Base-by-base conservation (phyloP, 352 stramenopile genomes). In the Pythium graminicola region DNA sequence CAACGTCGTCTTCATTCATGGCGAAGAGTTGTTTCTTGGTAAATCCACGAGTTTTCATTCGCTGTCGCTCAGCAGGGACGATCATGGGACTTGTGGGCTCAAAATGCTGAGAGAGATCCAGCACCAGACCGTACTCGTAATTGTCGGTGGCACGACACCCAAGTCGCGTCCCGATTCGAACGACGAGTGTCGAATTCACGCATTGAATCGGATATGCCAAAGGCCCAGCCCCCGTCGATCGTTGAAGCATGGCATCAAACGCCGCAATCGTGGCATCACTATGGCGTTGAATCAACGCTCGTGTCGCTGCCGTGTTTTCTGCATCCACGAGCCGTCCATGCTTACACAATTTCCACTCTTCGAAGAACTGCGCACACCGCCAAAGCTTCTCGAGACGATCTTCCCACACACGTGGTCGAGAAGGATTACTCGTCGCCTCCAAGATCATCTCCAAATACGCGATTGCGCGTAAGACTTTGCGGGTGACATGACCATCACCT, bases 331-430 rank as follows among this genome's bases (percentile, higher is more conserved):
- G 61, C 10, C 79, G 68, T 0, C 81, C 81, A 19, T 54, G 52
- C 60, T 86, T 89, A 46, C 73, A 72, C n/a, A 89, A 59, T 33
- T 85, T 89, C 69, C 72, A 84, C 62, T 89, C 73, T 48, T 89
- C 76, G 17, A 92, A 58, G 23, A 75, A 57, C 55, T 92, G 78
- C 43, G 79, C 73, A 46, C 76, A 80, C 52, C 83, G 69, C 78
- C 76, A 92, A 19, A 92, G 55, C 54, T 88, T 92, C 9, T 70
- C 70, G 11, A 92, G 68, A 1, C 76, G 66, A 35, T 78, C 67
- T 38, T 84, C 69, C 16, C 41, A 62, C 10, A 73, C 70, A 8
- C 43, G 48, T 26, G 42, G 43, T 33, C 63, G 58, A 2, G 40
- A 38, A 2, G 63, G 54, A 31, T 83, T 71, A 51, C 68, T 74